Base-by-base conservation (phyloP, 1,284 basidiomycete genomes). In the Trametes polyzona region DNA sequence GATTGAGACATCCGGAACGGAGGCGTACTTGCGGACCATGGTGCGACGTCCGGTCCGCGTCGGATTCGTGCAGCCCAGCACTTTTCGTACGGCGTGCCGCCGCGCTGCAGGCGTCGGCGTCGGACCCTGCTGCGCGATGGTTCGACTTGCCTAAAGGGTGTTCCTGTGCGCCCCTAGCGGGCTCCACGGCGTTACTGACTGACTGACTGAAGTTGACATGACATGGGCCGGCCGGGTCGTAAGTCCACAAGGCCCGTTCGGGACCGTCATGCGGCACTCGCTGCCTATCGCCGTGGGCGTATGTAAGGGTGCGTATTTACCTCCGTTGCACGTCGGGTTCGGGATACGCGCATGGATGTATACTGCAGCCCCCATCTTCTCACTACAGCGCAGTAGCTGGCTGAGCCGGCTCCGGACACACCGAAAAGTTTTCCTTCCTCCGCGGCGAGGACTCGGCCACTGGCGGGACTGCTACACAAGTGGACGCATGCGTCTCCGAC, bases 41-140 rank as follows among this genome's bases (percentile, higher is more conserved):
- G 33, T 43, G 46, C 23, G 37, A 49, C 42, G 49, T 60, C 58
- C 58, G 58, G 47, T 60, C 42, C 41, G 47, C 33, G 43, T 60
- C 58, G 58, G 58, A 53, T 51, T 32, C 41, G 37, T n/a, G 37
- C 14, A 36, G 40, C 35, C 30, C n/a, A 21, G 26, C 39, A 35
- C 10, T 9, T 14, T n/a, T 21, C 17, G 26, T 43, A 40, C 19
- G 24, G 40, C 36, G 44, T 58, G 51, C 57, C 51, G 47, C 36
- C 41, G 41, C 42, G 42, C 54, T 52, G 57, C 51, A 54, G 46
- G 27, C 40, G 41, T 16, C 24, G 32, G 39, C 40, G 14, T 61
- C 59, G 55, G 59, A 39, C 40, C 40, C 46, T 44, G 49, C 59
- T 48, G 52, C 44, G 30, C 14, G n/a, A 23, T 41, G 14, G 21